phyloP scores from a whole-genome alignment of 1,284 basidiomycete genomes.

The Vanrija humicola region DNA sequence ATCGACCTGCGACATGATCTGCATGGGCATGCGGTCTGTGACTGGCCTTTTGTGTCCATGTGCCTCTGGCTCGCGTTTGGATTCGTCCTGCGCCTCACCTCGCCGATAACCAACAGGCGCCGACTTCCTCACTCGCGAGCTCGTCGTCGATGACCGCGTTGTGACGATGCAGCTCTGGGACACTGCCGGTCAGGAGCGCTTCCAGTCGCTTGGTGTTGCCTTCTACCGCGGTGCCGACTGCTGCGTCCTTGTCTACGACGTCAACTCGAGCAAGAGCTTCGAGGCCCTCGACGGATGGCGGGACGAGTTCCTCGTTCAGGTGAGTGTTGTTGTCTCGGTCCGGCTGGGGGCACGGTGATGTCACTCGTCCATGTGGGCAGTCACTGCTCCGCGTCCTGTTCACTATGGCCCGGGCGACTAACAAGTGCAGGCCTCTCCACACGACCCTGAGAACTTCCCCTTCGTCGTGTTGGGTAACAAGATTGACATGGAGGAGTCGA shows the following conservation, averaged over 20 bases:
- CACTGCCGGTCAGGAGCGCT: conserved; percentile 97
- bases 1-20: background rate
- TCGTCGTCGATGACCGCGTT: conserved; percentile 95
- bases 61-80: background rate
- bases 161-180: conserved; percentile 99
- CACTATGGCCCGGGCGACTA: conserved; percentile 40
- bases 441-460: conserved; percentile 98
- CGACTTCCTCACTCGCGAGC: conserved; percentile 89
- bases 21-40: background rate
- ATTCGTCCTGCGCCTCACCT: background rate
- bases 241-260: conserved; percentile 98
- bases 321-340: conserved; percentile 20
- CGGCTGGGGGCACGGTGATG: too few relatives aligned
- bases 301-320: conserved; percentile 90
- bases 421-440: conserved; percentile 73
- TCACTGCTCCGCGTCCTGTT: conserved; percentile 55
- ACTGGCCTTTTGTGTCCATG: background rate
- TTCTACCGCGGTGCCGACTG: conserved; percentile 99
- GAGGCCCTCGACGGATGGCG: conserved; percentile 94
- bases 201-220: conserved; percentile 96
- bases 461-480: conserved; percentile 99
- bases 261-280: conserved; percentile 97
- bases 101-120: conserved; percentile 24
- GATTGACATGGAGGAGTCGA: conserved; percentile 99
- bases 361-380: background rate